Evolutionary conservation across 306 rosid genomes (phyloP).

Genomic region (Rosa multiflora): DNA sequence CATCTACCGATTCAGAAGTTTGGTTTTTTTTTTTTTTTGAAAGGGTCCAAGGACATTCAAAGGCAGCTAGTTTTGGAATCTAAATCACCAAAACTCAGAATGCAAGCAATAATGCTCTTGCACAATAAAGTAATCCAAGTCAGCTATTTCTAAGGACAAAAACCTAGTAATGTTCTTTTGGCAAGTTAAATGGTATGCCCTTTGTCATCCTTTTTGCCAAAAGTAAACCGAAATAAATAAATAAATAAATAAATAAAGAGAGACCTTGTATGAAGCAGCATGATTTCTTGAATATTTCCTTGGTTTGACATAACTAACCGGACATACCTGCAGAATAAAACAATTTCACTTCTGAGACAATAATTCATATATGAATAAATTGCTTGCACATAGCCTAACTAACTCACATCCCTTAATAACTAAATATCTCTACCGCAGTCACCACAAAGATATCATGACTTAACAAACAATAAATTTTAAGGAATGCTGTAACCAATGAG

Average conservation of each 20-base stretch:
- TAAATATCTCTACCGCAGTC: not conserved
- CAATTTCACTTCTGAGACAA: not conserved
- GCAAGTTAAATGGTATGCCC: too few relatives aligned
- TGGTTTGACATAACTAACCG: constrained; percentile 73
- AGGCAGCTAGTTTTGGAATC: too few relatives aligned
- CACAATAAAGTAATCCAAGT: too few relatives aligned
- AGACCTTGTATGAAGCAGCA: constrained; percentile 71
- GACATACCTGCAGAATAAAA: constrained; percentile 63
- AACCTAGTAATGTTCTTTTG: too few relatives aligned
- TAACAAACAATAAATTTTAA: not conserved
- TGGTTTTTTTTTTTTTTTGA: too few relatives aligned
- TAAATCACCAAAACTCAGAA: too few relatives aligned
- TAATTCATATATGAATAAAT: not conserved
- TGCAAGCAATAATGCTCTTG: too few relatives aligned
- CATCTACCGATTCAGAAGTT: too few relatives aligned
- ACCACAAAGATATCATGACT: not conserved
- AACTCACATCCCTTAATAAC: not conserved
- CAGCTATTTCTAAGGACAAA: too few relatives aligned
- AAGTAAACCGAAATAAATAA: constrained; percentile 5
- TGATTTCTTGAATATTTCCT: constrained; percentile 60
- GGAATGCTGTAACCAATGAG: not conserved
- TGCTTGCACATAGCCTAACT: not conserved
- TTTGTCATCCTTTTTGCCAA: not conserved
- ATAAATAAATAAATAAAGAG: not conserved
- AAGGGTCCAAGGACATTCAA: too few relatives aligned